Evolutionary conservation across 2,329 filamentous ascomycete species (phyloP).

Genomic region (Xylariaceae sp.): DNA sequence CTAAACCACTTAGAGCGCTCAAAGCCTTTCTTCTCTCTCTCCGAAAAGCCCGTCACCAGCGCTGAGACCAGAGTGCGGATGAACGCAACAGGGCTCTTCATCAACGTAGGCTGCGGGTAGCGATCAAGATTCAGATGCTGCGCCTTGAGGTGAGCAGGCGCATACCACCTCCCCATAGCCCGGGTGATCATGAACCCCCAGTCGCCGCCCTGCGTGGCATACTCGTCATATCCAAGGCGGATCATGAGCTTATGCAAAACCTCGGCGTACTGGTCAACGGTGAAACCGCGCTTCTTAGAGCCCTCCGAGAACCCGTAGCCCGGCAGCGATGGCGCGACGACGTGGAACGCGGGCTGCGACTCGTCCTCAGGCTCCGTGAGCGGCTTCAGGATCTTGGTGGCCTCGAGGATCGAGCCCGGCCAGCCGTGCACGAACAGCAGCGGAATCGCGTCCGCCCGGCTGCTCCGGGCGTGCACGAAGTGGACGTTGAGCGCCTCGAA

Average conservation of each 20-base stretch:
- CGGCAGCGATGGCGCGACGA: slow-evolving; percentile 46
- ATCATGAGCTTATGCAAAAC: slow-evolving; percentile 57
- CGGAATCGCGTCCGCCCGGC: slow-evolving; percentile 40
- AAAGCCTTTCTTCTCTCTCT: slow-evolving; percentile 45
- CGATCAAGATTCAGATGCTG: slow-evolving; percentile 19
- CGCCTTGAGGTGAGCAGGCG: slow-evolving; percentile 19
- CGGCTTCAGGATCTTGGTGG: slow-evolving; percentile 49
- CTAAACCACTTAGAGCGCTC: slow-evolving; percentile 33
- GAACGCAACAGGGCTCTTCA: slow-evolving; percentile 4
- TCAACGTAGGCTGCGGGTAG: slow-evolving; percentile 12
- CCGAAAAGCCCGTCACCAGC: slow-evolving; percentile 14
- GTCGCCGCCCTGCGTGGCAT: slow-evolving; percentile 60
- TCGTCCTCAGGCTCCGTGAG: slow-evolving; percentile 21
- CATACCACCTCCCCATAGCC: slow-evolving; percentile 41
- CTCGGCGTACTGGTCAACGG: slow-evolving; percentile 54
- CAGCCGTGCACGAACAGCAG: slow-evolving; percentile 35
- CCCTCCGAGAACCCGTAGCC: slow-evolving; percentile 42
- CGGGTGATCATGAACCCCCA: slow-evolving; percentile 59
- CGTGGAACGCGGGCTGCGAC: slow-evolving; percentile 39
- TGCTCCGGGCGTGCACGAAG: slow-evolving; percentile 52
- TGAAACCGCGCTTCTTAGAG: slow-evolving; percentile 49
- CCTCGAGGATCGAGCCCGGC: slow-evolving; percentile 59
- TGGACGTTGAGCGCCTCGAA: slow-evolving; percentile 60
- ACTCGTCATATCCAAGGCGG: slow-evolving; percentile 54
- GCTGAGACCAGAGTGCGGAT: slow-evolving; percentile 10